Evolutionary conservation across 129 eudicot species (phyloP).

Genomic region (carrot (Daucus carota)): DH1_v3.0 NC_030384.2:31724501-31725000

Average conservation of each 20-base stretch:
- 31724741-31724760: background rate
- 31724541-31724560: background rate
- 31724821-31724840: background rate
- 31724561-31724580: conserved; percentile 45
- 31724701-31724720: background rate
- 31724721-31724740: background rate
- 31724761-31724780: background rate
- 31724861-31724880: too few species aligned
- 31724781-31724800: background rate
- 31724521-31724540: conserved; percentile 5
- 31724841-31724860: background rate
- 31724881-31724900: background rate
- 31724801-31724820: background rate
- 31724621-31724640: conserved; percentile 85
- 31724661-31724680: conserved; percentile 98
- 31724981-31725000: conserved; percentile 74
- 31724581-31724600: conserved; percentile 80
- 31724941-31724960: conserved; percentile 94
- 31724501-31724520: background rate
- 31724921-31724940: conserved; percentile 90
- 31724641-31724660: conserved; percentile 93
- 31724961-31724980: conserved; percentile 76
- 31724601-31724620: conserved; percentile 66
- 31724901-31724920: background rate
- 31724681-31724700: conserved; percentile 16